These are phyloP conservation scores for Torulaspora indica DNA, from an alignment of 805 yeast species.

Conservation along the genomic window DNA sequence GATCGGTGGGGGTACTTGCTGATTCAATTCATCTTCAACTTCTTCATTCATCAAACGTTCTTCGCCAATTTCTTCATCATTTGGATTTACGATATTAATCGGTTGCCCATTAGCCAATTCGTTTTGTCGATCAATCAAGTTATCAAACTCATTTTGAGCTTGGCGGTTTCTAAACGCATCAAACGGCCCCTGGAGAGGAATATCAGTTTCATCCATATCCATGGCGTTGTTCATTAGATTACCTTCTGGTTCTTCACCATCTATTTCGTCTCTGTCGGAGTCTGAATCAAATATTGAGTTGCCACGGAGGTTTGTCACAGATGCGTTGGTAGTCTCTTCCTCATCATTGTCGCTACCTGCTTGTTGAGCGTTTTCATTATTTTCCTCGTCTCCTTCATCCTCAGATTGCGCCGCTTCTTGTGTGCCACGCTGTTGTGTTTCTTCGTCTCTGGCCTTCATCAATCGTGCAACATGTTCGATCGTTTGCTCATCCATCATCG, in stretches of 20 bases:
- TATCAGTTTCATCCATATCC: slow-evolving; percentile 17
- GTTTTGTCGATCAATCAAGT: slow-evolving; percentile 15
- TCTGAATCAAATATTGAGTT: slow-evolving; percentile 7
- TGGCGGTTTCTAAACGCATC: slow-evolving; percentile 20
- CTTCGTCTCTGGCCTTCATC: slow-evolving; percentile 32
- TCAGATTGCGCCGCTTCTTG: slow-evolving; percentile 9
- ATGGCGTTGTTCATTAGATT: slow-evolving; percentile 8
- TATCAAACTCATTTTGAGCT: slow-evolving; percentile 28
- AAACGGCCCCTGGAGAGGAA: slow-evolving; percentile 16
- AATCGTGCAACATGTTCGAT: slow-evolving; percentile 28
- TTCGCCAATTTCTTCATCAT: slow-evolving; percentile 17
- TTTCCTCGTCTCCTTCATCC: slow-evolving; percentile 10
- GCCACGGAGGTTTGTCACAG: slow-evolving; percentile 13
- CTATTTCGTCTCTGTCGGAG: slow-evolving; percentile 15
- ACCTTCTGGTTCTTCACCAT: slow-evolving; percentile 19
- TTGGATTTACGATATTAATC: neutral
- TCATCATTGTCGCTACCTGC: slow-evolving; percentile 6
- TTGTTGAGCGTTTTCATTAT: no score
- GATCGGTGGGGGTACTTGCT: slow-evolving; percentile 27
- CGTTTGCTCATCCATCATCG: slow-evolving; percentile 34
- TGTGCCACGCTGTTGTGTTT: slow-evolving; percentile 13
- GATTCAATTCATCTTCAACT: slow-evolving; percentile 13
- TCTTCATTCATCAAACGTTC: slow-evolving; percentile 11
- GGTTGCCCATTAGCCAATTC: slow-evolving; percentile 7
- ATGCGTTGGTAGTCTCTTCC: slow-evolving; percentile 21